Conservation (phyloP, 768 basidiomycete species). For the Kwoniella mangroviensis region DNA sequence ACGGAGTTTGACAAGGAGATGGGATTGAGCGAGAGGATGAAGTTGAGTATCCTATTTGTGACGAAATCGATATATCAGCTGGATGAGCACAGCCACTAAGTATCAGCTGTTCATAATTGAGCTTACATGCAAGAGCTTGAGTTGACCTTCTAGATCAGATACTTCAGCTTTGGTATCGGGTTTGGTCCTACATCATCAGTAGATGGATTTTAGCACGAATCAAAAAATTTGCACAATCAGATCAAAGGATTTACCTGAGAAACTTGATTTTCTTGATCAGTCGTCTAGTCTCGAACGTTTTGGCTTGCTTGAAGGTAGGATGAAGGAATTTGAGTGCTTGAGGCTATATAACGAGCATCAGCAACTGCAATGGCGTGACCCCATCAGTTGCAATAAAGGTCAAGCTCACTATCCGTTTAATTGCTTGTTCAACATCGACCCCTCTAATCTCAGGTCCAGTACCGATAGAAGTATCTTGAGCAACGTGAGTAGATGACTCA, state of each 20-base stretch:
- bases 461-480: not conserved
- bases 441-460: not conserved
- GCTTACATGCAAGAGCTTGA: slow-evolving; percentile 70
- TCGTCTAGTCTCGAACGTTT: slow-evolving; percentile 77
- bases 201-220: not conserved
- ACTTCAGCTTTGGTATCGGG: slow-evolving; percentile 57
- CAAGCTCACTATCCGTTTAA: slow-evolving; percentile 19
- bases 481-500: not conserved
- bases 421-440: slow-evolving; percentile 23
- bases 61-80: slow-evolving; percentile 11
- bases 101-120: not conserved
- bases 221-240: not conserved
- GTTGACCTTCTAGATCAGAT: slow-evolving; percentile 65
- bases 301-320: slow-evolving; percentile 79
- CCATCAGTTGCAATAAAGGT: not conserved
- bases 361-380: not conserved
- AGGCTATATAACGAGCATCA: slow-evolving; percentile 62
- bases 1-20: slow-evolving; percentile 72
- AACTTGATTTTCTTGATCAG: slow-evolving; percentile 80
- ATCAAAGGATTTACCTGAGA: slow-evolving; percentile 62
- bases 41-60: slow-evolving; percentile 64
- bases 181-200: slow-evolving; percentile 34
- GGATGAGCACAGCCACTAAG: not conserved
- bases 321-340: slow-evolving; percentile 73
- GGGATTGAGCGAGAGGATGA: slow-evolving; percentile 67